These are phyloP conservation scores for Arabis alpina DNA, from an alignment of 345 rosid genomes.

Conservation along the genomic window DNA sequence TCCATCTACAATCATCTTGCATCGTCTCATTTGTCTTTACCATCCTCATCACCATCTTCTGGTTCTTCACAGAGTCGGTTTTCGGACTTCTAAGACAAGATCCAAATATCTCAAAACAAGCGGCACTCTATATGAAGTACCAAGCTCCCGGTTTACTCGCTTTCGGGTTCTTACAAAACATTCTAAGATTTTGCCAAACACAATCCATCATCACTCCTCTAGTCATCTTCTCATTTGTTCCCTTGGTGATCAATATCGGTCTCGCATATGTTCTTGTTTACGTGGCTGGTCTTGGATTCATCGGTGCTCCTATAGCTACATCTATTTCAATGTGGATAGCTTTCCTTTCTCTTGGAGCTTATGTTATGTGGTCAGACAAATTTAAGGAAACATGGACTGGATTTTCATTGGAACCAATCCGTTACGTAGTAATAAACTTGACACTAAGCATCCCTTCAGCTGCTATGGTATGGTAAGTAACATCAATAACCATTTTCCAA, in stretches of 20 bases:
- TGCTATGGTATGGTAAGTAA: constrained; percentile 75
- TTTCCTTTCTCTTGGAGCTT: constrained; percentile 46
- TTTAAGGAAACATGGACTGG: constrained; percentile 67
- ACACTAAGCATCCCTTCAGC: constrained; percentile 72
- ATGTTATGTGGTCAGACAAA: constrained; percentile 49
- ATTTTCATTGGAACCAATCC: constrained; percentile 49
- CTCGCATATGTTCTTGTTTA: constrained; percentile 51
- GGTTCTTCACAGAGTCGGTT: constrained; percentile 61
- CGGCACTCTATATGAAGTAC: constrained; percentile 62
- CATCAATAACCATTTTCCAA: background rate
- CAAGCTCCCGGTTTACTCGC: constrained; percentile 75
- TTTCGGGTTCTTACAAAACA: constrained; percentile 65
- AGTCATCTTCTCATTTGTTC: constrained; percentile 51
- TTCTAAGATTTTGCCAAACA: constrained; percentile 75
- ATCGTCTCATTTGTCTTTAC: constrained; percentile 58
- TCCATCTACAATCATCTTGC: constrained; percentile 77
- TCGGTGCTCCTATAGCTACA: constrained; percentile 73
- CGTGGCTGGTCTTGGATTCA: constrained; percentile 54
- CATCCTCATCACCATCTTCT: constrained; percentile 57
- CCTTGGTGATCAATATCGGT: constrained; percentile 55
- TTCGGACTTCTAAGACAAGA: constrained; percentile 64
- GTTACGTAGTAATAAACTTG: constrained; percentile 43
- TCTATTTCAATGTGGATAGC: constrained; percentile 73
- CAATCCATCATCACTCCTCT: constrained; percentile 62
- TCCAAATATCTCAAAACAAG: constrained; percentile 51